Conservation (phyloP, 192 early-diverging fungal genomes). For the Linnemannia elongata region DNA sequence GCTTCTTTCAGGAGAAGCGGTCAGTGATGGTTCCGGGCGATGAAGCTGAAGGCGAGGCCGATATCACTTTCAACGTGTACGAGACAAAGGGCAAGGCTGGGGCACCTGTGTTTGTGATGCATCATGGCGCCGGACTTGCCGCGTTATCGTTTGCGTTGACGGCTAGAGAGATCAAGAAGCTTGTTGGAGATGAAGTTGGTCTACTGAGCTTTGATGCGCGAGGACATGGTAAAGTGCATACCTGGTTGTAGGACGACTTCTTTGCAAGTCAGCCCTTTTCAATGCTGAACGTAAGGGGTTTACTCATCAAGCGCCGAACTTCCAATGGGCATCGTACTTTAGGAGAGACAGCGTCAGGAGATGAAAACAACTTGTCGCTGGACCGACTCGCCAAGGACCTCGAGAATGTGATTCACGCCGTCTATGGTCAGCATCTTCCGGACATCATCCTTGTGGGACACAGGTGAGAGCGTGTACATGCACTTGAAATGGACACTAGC, state of each 20-base stretch:
- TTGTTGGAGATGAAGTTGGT: conserved; percentile 52
- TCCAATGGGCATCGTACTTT: neutral
- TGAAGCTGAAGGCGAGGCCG: conserved; percentile 6
- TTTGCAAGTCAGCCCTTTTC: too few relatives aligned
- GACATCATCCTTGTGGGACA: conserved; percentile 84
- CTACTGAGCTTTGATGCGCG: conserved; percentile 78
- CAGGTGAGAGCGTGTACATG: conserved; percentile 60
- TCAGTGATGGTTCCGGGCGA: conserved; percentile 44
- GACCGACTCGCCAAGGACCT: conserved; percentile 72
- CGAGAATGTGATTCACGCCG: conserved; percentile 55
- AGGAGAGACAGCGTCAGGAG: conserved; percentile 62
- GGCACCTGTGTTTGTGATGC: conserved; percentile 80
- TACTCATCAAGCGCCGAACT: too few relatives aligned
- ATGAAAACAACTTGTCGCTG: conserved; percentile 69
- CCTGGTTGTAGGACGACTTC: neutral
- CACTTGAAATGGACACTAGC: neutral
- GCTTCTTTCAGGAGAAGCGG: conserved; percentile 69
- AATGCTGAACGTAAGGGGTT: too few relatives aligned
- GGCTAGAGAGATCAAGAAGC: conserved; percentile 63
- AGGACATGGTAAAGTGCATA: conserved; percentile 71
- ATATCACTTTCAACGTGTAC: conserved; percentile 63
- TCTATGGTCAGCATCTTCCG: conserved; percentile 63
- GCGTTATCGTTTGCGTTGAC: conserved; percentile 78
- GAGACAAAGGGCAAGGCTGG: conserved; percentile 48
- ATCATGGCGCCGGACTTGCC: conserved; percentile 85